Evolutionary conservation across 768 basidiomycete genomes (phyloP).

Genomic region (Glaciozyma martinii): DNA sequence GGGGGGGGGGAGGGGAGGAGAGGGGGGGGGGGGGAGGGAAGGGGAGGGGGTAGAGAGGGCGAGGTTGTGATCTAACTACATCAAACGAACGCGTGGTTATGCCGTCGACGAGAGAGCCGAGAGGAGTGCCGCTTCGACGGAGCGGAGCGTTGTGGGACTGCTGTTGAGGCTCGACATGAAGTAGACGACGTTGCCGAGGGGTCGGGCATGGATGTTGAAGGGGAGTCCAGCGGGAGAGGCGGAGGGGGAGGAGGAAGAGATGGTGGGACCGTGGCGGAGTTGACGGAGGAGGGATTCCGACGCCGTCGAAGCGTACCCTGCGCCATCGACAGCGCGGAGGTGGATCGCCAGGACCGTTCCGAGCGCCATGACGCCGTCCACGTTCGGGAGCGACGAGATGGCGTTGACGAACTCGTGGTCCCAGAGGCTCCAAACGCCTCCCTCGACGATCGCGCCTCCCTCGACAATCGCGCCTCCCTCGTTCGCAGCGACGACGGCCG

Average conservation of each 20-base stretch:
- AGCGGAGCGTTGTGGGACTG: constrained; percentile 15
- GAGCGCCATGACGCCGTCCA: constrained; percentile 14
- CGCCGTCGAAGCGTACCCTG: constrained; percentile 51
- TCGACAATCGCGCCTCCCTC: too few relatives aligned
- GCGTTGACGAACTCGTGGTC: constrained; percentile 14
- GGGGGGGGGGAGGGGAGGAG: too few relatives aligned
- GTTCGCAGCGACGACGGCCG: background rate
- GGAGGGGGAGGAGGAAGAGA: constrained; percentile 30
- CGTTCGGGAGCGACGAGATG: constrained; percentile 12
- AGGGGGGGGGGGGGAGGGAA: too few relatives aligned
- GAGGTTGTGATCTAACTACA: too few relatives aligned
- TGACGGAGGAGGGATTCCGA: constrained; percentile 56
- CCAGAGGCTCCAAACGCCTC: constrained; percentile 19
- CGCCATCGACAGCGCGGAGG: constrained; percentile 3
- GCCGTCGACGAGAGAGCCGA: too few relatives aligned
- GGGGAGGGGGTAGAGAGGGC: too few relatives aligned
- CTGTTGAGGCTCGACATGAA: constrained; percentile 86
- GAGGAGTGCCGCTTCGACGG: constrained; percentile 23
- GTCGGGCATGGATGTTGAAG: constrained; percentile 68
- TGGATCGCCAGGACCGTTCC: constrained; percentile 24
- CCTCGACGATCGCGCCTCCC: background rate
- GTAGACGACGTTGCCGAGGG: constrained; percentile 84
- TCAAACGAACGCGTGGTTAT: too few relatives aligned
- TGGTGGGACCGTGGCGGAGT: constrained; percentile 41
- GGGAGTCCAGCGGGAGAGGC: constrained; percentile 50